Percentiles rank a stretch among this genome's conserved stretches.
phyloP scores from a whole-genome alignment of 2,329 filamentous ascomycete species.

The Tolypocladium paradoxum region DNA sequence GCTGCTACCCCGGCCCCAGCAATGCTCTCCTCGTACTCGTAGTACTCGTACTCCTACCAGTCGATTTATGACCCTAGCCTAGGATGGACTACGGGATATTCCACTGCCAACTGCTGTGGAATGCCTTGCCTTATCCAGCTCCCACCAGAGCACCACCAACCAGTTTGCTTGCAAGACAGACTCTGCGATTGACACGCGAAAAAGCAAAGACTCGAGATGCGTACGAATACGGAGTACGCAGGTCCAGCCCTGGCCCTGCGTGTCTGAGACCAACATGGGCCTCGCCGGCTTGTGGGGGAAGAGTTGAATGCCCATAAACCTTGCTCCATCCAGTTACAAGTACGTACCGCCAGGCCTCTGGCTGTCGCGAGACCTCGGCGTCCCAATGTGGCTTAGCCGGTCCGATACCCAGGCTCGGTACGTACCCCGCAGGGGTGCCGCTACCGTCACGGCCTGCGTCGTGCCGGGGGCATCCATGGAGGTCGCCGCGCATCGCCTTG shows the following conservation, averaged over 20 bases:
- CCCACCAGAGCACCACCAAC: not conserved
- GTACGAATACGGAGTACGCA: not conserved
- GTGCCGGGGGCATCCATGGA: slow-evolving; percentile 1
- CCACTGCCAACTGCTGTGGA: not conserved
- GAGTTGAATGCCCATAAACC: not conserved
- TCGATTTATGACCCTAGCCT: not conserved
- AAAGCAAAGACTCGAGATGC: not conserved
- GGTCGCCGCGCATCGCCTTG: slow-evolving; percentile 8
- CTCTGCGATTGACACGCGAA: not conserved
- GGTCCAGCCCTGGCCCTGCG: not conserved
- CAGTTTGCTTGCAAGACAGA: not conserved
- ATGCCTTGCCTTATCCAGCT: not conserved
- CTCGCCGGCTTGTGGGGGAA: not conserved
- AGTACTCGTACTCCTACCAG: too few relatives aligned
- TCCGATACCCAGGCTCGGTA: slow-evolving; percentile 9
- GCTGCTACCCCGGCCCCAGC: not conserved
- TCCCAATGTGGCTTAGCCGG: slow-evolving; percentile 5
- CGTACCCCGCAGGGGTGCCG: not conserved
- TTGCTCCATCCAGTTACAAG: too few relatives aligned
- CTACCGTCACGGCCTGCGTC: not conserved
- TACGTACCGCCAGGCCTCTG: too few relatives aligned
- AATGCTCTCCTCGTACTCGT: too few relatives aligned
- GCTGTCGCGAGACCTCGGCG: not conserved
- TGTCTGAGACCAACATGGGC: slow-evolving; percentile 1
- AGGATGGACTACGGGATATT: not conserved